Evolutionary conservation across 202 grass and related monocot species (phyloP).

Genomic region (Dendrocalamus latiflorus): DNA sequence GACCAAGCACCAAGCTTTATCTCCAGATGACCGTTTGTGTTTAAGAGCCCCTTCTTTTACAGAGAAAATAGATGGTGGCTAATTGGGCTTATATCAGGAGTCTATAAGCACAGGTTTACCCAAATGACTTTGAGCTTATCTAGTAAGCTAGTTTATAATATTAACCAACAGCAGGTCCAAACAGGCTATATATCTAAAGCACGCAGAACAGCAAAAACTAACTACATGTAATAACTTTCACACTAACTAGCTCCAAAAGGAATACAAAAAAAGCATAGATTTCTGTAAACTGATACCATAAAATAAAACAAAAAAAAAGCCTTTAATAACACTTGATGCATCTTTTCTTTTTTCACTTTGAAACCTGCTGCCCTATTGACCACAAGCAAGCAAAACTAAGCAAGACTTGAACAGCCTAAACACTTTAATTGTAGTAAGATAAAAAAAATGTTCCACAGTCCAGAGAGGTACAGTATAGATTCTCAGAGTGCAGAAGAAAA

Average conservation of each 20-base stretch:
- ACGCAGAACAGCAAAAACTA: background rate
- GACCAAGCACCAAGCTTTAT: background rate
- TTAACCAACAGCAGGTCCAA: background rate
- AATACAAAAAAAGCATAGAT: background rate
- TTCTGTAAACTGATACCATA: background rate
- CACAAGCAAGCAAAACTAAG: background rate
- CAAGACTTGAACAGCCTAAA: background rate
- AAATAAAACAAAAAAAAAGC: background rate
- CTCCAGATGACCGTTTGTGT: background rate
- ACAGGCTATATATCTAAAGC: background rate
- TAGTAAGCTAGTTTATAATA: background rate
- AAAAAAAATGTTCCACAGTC: background rate
- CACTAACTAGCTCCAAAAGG: background rate
- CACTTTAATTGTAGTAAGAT: background rate
- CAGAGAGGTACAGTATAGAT: background rate
- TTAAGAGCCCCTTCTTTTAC: background rate
- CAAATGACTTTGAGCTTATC: background rate
- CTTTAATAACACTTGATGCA: background rate
- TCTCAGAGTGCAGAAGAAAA: background rate
- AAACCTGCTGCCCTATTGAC: background rate
- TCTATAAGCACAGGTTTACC: background rate
- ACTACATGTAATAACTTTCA: background rate
- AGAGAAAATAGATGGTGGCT: background rate
- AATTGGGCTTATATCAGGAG: background rate
- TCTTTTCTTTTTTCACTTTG: background rate